These are phyloP conservation scores for Dictyostelium discoideum DNA, from an alignment of 78 protist species.

Conservation along the genomic window DNA sequence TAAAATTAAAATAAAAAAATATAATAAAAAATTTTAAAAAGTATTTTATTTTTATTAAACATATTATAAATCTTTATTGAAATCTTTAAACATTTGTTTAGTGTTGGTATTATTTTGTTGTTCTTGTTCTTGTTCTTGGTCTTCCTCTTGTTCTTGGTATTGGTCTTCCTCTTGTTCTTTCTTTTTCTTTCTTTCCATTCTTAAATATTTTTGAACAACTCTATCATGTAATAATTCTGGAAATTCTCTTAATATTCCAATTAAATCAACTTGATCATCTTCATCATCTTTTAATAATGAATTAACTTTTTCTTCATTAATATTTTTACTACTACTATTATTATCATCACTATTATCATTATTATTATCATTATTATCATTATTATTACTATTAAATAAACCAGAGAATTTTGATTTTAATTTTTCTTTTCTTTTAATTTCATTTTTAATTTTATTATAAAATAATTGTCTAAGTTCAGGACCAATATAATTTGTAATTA, in stretches of 20 bases:
- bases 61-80: constrained; percentile 20
- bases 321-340: background rate
- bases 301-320: background rate
- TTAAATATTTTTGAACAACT: background rate
- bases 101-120: background rate
- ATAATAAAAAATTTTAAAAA: too few relatives aligned
- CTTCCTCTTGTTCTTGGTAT: background rate
- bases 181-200: background rate
- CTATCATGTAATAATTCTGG: constrained; percentile 17
- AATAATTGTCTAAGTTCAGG: constrained; percentile 12
- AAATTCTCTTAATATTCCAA: background rate
- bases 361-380: background rate
- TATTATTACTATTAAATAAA: background rate
- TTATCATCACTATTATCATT: background rate
- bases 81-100: constrained; percentile 25
- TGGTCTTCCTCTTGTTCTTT: background rate
- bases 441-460: background rate
- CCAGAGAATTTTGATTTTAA: constrained; percentile 43
- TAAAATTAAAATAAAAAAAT: too few relatives aligned
- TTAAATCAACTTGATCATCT: background rate
- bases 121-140: background rate
- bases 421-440: background rate
- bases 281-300: background rate
- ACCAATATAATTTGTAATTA: background rate
- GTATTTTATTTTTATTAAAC: background rate